Conservation (phyloP, 2,329 filamentous ascomycete species). For the Beauveria varroae region DNA sequence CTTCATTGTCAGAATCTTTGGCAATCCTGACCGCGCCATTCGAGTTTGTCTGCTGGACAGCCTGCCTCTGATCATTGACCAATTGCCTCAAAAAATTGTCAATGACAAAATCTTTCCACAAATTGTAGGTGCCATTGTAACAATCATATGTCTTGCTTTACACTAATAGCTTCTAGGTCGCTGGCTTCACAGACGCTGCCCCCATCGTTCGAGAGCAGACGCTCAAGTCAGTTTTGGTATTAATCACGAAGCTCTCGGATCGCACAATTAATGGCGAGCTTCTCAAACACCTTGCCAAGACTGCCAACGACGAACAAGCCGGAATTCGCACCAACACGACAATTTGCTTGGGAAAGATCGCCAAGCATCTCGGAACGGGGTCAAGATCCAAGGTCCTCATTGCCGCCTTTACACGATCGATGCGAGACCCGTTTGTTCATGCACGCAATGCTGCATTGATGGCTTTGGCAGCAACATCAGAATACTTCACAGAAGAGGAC, state of each 20-base stretch:
- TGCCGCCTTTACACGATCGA: conserved; percentile 81
- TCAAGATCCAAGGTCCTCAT: conserved; percentile 84
- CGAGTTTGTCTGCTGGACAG: conserved; percentile 87
- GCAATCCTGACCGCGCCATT: conserved; percentile 84
- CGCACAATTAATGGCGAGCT: conserved; percentile 90
- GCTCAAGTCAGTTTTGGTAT: conserved; percentile 81
- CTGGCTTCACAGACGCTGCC: conserved; percentile 86
- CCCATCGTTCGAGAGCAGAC: conserved; percentile 93
- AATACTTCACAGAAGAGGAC: conserved; percentile 85
- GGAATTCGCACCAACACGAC: conserved; percentile 97
- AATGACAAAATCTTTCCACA: conserved; percentile 97
- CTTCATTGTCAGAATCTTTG: conserved; percentile 78
- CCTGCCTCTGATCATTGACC: conserved; percentile 84
- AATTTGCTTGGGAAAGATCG: conserved; percentile 94
- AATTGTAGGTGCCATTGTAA: conserved; percentile 49
- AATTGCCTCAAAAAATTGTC: conserved; percentile 77
- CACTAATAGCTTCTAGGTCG: conserved; percentile 50
- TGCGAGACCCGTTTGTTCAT: conserved; percentile 91
- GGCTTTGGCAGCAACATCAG: conserved; percentile 75
- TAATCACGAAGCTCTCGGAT: conserved; percentile 86
- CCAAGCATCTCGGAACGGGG: conserved; percentile 72
- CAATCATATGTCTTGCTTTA: not conserved
- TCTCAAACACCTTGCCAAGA: conserved; percentile 84
- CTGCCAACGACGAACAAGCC: conserved; percentile 93
- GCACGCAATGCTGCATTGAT: conserved; percentile 83